These are phyloP conservation scores for Hanseniaspora meyeri DNA, from an alignment of 805 yeast species.

Conservation along the genomic window DNA sequence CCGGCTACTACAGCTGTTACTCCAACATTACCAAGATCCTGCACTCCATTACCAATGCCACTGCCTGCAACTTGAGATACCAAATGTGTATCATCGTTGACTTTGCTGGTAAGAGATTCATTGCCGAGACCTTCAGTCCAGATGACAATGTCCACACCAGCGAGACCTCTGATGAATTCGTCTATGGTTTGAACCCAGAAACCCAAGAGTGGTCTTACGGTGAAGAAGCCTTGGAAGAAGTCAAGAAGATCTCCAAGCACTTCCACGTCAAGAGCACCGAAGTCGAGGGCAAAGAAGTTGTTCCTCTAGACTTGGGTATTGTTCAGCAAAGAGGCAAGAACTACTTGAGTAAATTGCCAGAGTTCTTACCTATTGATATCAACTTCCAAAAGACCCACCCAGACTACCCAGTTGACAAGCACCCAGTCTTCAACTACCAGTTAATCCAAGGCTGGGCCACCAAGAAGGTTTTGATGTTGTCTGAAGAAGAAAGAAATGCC, in stretches of 20 bases:
- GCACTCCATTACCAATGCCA: slow-evolving; percentile 1
- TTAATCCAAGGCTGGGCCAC: slow-evolving; percentile 88
- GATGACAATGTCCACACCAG: slow-evolving; percentile 32
- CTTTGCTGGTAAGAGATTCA: slow-evolving; percentile 73
- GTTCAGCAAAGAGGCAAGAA: slow-evolving; percentile 73
- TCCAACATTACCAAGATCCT: slow-evolving; percentile 9
- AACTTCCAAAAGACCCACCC: slow-evolving; percentile 50
- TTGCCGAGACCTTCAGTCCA: slow-evolving; percentile 93
- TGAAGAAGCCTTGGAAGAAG: slow-evolving; percentile 40
- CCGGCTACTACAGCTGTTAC: slow-evolving; percentile 7
- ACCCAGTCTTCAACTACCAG: slow-evolving; percentile 54
- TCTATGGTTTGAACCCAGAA: slow-evolving; percentile 42
- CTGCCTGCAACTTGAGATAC: slow-evolving; percentile 28
- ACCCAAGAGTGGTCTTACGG: slow-evolving; percentile 55
- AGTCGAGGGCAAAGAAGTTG: slow-evolving; percentile 37
- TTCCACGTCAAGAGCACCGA: slow-evolving; percentile 67
- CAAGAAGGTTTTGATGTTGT: slow-evolving; percentile 39
- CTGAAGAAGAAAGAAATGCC: slow-evolving; percentile 20
- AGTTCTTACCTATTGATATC: slow-evolving; percentile 75
- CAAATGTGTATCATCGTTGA: slow-evolving; percentile 79
- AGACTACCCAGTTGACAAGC: slow-evolving; percentile 49
- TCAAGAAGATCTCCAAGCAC: slow-evolving; percentile 53
- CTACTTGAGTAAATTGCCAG: slow-evolving; percentile 72
- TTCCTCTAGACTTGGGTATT: slow-evolving; percentile 52
- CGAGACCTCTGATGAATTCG: background rate